These are phyloP conservation scores for Gastrodia elata DNA, from an alignment of 106 monocot species.

Conservation along the genomic window DNA sequence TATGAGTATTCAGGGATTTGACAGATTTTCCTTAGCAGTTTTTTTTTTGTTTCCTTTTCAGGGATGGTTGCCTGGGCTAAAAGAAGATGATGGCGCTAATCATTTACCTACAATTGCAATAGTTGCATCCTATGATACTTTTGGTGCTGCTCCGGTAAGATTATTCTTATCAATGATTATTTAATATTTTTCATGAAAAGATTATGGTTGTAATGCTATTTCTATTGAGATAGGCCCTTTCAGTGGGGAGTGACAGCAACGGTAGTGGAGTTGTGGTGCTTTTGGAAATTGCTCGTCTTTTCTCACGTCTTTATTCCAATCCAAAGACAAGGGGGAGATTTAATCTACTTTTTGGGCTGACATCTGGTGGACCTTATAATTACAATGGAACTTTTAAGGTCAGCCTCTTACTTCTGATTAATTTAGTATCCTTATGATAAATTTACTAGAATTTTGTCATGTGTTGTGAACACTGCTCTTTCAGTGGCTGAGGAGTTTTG, in stretches of 20 bases:
- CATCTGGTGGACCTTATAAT: constrained; percentile 98
- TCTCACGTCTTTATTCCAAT: constrained; percentile 83
- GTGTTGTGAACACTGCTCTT: constrained; percentile 13
- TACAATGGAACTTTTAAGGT: constrained; percentile 99
- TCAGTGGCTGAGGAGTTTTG: constrained; percentile 94
- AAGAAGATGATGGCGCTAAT: constrained; percentile 62
- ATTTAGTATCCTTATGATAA: neutral
- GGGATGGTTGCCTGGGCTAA: constrained; percentile 94
- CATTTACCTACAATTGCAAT: constrained; percentile 97
- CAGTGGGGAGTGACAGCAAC: constrained; percentile 91
- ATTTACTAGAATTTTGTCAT: constrained; percentile 3
- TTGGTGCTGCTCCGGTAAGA: constrained; percentile 94
- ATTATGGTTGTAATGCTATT: constrained; percentile 7
- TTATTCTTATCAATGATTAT: constrained; percentile 3
- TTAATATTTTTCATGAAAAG: neutral
- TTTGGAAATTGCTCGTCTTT: constrained; percentile 90
- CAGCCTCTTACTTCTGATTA: neutral
- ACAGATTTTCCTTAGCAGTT: neutral
- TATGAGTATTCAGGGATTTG: neutral
- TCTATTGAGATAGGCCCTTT: constrained; percentile 71
- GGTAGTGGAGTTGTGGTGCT: constrained; percentile 94
- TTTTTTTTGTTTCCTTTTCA: constrained; percentile 15
- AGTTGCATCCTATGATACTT: constrained; percentile 96
- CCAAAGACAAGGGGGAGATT: constrained; percentile 86
- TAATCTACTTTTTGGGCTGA: constrained; percentile 96